Percentiles rank a stretch among this genome's conserved stretches.
Conservation (phyloP, 805 yeast genomes). For the Kodamaea hsintzibuensis region DNA sequence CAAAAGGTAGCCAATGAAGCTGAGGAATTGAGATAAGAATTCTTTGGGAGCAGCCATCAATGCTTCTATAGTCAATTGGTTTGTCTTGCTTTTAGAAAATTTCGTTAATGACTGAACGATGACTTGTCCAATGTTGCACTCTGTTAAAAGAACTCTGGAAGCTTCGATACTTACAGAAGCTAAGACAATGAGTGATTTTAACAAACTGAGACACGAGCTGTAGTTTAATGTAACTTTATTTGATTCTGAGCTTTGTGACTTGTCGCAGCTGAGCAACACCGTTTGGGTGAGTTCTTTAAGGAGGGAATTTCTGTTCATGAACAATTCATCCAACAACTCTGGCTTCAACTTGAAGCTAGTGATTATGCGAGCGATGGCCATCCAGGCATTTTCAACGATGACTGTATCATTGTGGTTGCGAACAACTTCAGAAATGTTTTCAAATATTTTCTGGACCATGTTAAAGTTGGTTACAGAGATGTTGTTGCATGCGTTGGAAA, state of each 20-base stretch:
- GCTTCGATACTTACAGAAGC: constrained; percentile 44
- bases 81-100: constrained; percentile 39
- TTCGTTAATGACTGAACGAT: constrained; percentile 52
- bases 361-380: constrained; percentile 59
- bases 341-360: constrained; percentile 49
- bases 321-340: constrained; percentile 45
- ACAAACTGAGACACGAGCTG: constrained; percentile 40
- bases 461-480: constrained; percentile 46
- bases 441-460: constrained; percentile 57
- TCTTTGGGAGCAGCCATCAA: constrained; percentile 74
- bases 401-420: constrained; percentile 55
- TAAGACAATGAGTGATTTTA: constrained; percentile 48
- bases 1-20: constrained; percentile 55
- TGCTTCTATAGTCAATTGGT: constrained; percentile 57
- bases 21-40: constrained; percentile 53
- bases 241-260: constrained; percentile 19
- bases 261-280: constrained; percentile 28
- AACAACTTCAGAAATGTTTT: constrained; percentile 57
- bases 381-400: constrained; percentile 65
- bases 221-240: constrained; percentile 29
- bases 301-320: constrained; percentile 18
- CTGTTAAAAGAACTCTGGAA: constrained; percentile 45
- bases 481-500: constrained; percentile 64
- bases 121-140: constrained; percentile 48
- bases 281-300: constrained; percentile 25